These are phyloP conservation scores for Juglanconis oblonga DNA, from an alignment of 2,329 filamentous ascomycete species.

Conservation along the genomic window DNA sequence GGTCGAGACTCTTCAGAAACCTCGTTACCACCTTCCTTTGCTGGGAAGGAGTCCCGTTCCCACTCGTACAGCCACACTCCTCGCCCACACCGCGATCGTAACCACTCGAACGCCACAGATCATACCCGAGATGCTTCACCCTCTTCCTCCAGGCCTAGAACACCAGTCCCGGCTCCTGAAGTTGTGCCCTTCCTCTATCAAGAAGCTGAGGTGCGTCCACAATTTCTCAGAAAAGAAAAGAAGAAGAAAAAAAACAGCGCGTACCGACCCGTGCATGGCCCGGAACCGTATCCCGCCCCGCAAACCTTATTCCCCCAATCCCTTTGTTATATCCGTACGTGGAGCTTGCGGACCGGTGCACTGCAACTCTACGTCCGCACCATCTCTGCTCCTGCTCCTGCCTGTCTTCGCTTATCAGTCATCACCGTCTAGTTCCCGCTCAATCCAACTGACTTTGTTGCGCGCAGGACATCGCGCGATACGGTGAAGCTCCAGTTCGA, in stretches of 20 bases:
- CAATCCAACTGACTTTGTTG: conserved; percentile 11
- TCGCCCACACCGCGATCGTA: conserved; percentile 66
- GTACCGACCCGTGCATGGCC: conserved; percentile 24
- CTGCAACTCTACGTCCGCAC: conserved; percentile 22
- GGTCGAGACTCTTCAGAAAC: conserved; percentile 72
- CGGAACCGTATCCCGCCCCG: conserved; percentile 20
- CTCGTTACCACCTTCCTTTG: conserved; percentile 51
- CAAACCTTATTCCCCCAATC: conserved; percentile 19
- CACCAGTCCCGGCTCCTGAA: conserved; percentile 84
- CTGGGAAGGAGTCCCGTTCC: conserved; percentile 59
- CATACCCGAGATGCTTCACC: conserved; percentile 73
- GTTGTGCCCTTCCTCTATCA: conserved; percentile 98
- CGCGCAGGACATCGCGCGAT: conserved; percentile 68
- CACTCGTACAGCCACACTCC: conserved; percentile 58
- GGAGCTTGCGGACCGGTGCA: conserved; percentile 5
- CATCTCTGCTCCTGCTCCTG: conserved; percentile 5
- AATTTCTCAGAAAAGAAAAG: neutral
- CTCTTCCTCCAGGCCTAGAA: conserved; percentile 72
- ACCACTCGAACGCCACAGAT: conserved; percentile 75
- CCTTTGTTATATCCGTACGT: conserved; percentile 15
- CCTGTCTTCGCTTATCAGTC: conserved; percentile 2
- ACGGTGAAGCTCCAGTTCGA: conserved; percentile 74
- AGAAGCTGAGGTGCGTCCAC: conserved; percentile 66
- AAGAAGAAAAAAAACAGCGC: neutral
- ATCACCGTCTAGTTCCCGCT: neutral